Base-by-base conservation (phyloP, 306 rosid species). In the Rosa lucieae region DNA sequence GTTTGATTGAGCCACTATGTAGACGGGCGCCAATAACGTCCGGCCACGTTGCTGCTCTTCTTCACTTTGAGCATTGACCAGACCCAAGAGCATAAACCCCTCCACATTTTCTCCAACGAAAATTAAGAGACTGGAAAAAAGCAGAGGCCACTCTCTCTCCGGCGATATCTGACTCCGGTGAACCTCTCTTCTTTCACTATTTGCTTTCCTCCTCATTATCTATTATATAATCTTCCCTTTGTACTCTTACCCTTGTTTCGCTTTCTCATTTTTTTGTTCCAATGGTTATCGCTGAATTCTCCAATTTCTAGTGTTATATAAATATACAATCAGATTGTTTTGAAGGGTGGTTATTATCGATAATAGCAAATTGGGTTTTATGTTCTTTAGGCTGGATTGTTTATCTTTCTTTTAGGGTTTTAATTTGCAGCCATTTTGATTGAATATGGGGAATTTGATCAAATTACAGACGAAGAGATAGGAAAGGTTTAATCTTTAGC, bases 71-170 rank as follows among this genome's bases (percentile, higher is more conserved):
- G 6, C 18, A 26, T 55, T 55, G 77, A 53, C 68, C 68, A 8
- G 70, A 37, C 39, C 76, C 51, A 7, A n/a, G 42, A 58, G 69
- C 78, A 40, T 73, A 55, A 53, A 73, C 77, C 52, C 76, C 62
- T 29, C 20, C 65, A 0, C 63, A 5, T 29, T 32, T 72, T 43
- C 26, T 6, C 13, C 12, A 43, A 43, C 42, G 1, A 47, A 32
- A 72, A 3, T 20, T 21, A 49, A 20, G 37, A 3, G 47, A 72
- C 49, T 53, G 77, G 51, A 23, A 20, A 67, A 65, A 39, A 37
- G 66, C 77, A 73, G 51, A 53, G 77, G 51, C 67, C 10, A 37
- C 77, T 52, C 18, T 75, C 12, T 61, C 79, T 44, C 53, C 77
- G 71, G 70, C 70, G 26, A 21, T 46, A 29, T 61, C 46, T 4